Base-by-base conservation (phyloP, 2,329 filamentous ascomycete genomes). In the Cercospora janseana region DNA sequence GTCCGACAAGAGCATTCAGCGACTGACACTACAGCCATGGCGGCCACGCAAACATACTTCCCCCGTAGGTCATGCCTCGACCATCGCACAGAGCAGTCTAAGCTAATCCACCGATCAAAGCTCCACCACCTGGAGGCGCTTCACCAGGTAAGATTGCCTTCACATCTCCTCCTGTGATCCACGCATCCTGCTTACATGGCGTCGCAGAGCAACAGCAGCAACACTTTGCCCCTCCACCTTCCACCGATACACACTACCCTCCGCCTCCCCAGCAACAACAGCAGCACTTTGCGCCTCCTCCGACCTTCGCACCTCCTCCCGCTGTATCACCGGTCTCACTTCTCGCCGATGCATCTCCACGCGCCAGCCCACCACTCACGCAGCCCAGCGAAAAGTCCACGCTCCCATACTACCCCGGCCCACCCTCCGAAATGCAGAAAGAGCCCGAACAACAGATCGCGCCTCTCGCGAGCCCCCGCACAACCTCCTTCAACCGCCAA, bases 361-460 rank as follows among this genome's bases (percentile, higher is more conserved):
- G 50, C 55, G 27, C 28, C 57, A 57, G 40, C 53, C 32, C 48
- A 52, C 18, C 49, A 46, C 20, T 40, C 48, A 27, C 7, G 7
- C 46, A 49, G 18, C 52, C 52, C 23, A 46, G 56, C 31, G 63
- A 65, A 58, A 60, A 64, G 58, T 12, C 65, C 21, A n/a, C n/a
- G n/a, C 52, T 66, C n/a, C 62, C 67, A 47, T 55, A 66, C 65
- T 58, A 72, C 60, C 49, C 69, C 53, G 55, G 63, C 52, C 70
- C 71, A 40, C 70, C 70, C 34, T 54, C 50, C 44, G 51, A 51
- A 23, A 57, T 63, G 34, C 62, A 63, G 54, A 57, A 63, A 59
- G 56, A 55, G 49, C 54, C 63, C 27, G 55, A 61, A 48, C 46
- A 57, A 46, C 32, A 29, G 62, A 18, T 44, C 55, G 45, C 51